These are phyloP conservation scores for Papiliotrema terrestris DNA, from an alignment of 1,284 basidiomycete genomes.

Conservation along the genomic window DNA sequence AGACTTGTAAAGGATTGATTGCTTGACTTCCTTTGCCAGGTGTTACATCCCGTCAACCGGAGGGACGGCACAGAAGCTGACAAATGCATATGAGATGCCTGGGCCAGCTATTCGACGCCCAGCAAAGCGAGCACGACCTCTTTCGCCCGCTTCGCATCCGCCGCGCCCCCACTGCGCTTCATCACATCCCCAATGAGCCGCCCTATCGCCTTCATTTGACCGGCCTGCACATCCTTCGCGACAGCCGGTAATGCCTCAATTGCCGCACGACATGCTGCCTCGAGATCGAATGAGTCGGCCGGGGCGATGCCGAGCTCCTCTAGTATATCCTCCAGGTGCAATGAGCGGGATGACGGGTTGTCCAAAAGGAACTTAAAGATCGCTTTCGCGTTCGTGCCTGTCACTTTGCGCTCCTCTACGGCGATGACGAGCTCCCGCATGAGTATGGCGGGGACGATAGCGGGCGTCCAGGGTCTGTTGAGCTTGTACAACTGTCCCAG, in stretches of 20 bases:
- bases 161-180: slow-evolving; percentile 74
- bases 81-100: too few relatives aligned
- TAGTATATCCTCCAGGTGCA: slow-evolving; percentile 53
- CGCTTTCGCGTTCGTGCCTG: slow-evolving; percentile 60
- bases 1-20: too few relatives aligned
- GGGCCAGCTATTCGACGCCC: not conserved
- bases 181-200: slow-evolving; percentile 86
- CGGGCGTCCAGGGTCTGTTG: slow-evolving; percentile 60
- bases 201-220: slow-evolving; percentile 78
- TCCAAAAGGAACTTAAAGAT: slow-evolving; percentile 61
- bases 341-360: not conserved
- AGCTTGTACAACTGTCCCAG: slow-evolving; percentile 68
- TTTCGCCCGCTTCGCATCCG: slow-evolving; percentile 56
- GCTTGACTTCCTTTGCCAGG: too few relatives aligned
- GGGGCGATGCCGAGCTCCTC: slow-evolving; percentile 24
- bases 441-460: slow-evolving; percentile 59
- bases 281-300: slow-evolving; percentile 47
- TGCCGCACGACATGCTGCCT: slow-evolving; percentile 59
- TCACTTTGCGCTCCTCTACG: slow-evolving; percentile 64
- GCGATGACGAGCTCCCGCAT: slow-evolving; percentile 76
- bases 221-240: slow-evolving; percentile 63
- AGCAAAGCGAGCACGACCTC: slow-evolving; percentile 39
- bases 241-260: slow-evolving; percentile 68
- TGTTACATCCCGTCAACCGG: too few relatives aligned
- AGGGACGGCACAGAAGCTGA: too few relatives aligned